These are phyloP conservation scores for Myriosclerotinia scirpicola DNA, from an alignment of 2,329 filamentous ascomycete genomes.

Conservation along the genomic window DNA sequence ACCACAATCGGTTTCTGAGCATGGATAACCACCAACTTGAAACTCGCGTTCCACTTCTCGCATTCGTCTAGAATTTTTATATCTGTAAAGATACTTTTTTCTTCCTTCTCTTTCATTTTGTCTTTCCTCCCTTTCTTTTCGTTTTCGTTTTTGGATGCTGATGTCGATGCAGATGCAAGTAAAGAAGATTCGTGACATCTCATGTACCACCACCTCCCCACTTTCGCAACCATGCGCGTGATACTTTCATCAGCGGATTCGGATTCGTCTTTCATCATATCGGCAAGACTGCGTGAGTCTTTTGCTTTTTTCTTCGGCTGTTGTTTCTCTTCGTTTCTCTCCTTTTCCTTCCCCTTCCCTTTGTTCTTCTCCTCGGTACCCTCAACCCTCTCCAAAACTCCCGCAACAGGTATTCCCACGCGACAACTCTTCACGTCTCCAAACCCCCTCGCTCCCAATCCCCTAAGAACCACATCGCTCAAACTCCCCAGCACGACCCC, in stretches of 20 bases:
- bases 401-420: constrained; percentile 73
- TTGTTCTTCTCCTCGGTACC: constrained; percentile 18
- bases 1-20: constrained; percentile 44
- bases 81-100: constrained; percentile 74
- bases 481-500: constrained; percentile 61
- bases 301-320: constrained; percentile 45
- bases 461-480: constrained; percentile 61
- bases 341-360: constrained; percentile 24
- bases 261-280: constrained; percentile 72
- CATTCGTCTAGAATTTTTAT: constrained; percentile 76
- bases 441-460: constrained; percentile 70
- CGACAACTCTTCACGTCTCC: constrained; percentile 71
- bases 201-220: constrained; percentile 95
- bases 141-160: neutral
- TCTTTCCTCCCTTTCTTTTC: neutral
- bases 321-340: constrained; percentile 37
- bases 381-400: constrained; percentile 42
- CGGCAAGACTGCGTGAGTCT: constrained; percentile 53
- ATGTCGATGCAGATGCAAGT: neutral
- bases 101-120: constrained; percentile 33
- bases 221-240: constrained; percentile 85
- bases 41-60: constrained; percentile 79
- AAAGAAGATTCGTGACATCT: constrained; percentile 72
- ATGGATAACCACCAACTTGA: constrained; percentile 89
- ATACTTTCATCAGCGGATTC: constrained; percentile 77